Percentiles rank a stretch among this genome's conserved stretches.
Conservation (phyloP, 345 rosid species). For the Triadica sebifera region DNA sequence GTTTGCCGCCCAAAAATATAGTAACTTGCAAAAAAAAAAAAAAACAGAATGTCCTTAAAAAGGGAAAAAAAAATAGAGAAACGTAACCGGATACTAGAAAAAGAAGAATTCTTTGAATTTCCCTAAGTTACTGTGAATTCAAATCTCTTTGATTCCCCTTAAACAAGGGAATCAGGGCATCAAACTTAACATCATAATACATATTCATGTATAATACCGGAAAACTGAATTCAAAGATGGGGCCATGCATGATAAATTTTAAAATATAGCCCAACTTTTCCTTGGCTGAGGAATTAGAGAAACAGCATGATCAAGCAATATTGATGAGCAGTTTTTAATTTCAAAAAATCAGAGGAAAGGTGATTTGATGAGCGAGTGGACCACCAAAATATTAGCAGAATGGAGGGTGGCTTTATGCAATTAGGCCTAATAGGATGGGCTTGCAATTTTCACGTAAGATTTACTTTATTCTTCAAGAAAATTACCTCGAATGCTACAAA, state of each 20-base stretch:
- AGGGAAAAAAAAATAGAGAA: too few species aligned
- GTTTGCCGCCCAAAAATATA: neutral
- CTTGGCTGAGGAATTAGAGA: too few species aligned
- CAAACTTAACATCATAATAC: neutral
- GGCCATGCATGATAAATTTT: too few species aligned
- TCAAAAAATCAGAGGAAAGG: neutral
- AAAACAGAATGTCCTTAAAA: too few species aligned
- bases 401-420: slow-evolving; percentile 90
- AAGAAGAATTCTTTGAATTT: neutral
- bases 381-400: slow-evolving; percentile 40
- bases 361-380: slow-evolving; percentile 31
- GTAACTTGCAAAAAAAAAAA: slow-evolving; percentile 1
- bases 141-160: slow-evolving; percentile 70
- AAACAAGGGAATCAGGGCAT: neutral
- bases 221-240: too few species aligned
- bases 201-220: too few species aligned
- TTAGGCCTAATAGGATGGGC: slow-evolving; percentile 77
- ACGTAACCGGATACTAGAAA: neutral
- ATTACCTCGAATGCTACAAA: slow-evolving; percentile 62
- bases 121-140: neutral
- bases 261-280: too few species aligned
- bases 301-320: too few species aligned
- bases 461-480: slow-evolving; percentile 63
- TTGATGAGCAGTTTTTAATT: too few species aligned
- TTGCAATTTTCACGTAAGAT: slow-evolving; percentile 72